Evolutionary conservation across 805 yeast genomes (phyloP).

Genomic region (Candida andamanensis): DNA sequence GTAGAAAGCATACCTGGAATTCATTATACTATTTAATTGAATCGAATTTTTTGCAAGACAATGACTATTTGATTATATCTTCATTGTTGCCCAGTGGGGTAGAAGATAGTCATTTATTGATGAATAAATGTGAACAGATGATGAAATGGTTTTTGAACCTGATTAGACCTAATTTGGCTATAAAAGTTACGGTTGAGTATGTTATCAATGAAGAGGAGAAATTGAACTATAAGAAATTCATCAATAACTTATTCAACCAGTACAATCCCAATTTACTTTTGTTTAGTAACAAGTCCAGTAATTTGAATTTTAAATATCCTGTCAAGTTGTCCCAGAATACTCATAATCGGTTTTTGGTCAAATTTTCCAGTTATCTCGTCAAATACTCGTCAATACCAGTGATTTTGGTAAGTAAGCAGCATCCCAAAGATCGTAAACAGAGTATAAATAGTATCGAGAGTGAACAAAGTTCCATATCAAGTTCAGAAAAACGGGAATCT

Average conservation of each 20-base stretch:
- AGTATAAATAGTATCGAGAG: constrained; percentile 1
- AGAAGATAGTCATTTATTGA: constrained; percentile 1
- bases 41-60: constrained; percentile 26
- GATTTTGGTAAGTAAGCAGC: constrained; percentile 13
- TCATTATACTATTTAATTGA: constrained; percentile 32
- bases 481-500: neutral
- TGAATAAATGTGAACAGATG: constrained; percentile 21
- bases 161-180: constrained; percentile 15
- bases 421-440: neutral
- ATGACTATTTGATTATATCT: constrained; percentile 35
- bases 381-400: constrained; percentile 38
- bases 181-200: constrained; percentile 38
- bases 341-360: constrained; percentile 26
- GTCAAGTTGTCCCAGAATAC: constrained; percentile 19
- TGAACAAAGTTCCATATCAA: neutral
- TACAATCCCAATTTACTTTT: constrained; percentile 37
- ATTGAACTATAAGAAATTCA: constrained; percentile 29
- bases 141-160: constrained; percentile 17
- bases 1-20: constrained; percentile 43
- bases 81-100: constrained; percentile 23
- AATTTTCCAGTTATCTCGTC: constrained; percentile 32
- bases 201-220: constrained; percentile 18
- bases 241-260: constrained; percentile 32
- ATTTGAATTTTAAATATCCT: constrained; percentile 40
- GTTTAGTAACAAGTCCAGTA: constrained; percentile 34